Base-by-base conservation (phyloP, 305 asterid genomes). In the Fraxinus ornus region DNA sequence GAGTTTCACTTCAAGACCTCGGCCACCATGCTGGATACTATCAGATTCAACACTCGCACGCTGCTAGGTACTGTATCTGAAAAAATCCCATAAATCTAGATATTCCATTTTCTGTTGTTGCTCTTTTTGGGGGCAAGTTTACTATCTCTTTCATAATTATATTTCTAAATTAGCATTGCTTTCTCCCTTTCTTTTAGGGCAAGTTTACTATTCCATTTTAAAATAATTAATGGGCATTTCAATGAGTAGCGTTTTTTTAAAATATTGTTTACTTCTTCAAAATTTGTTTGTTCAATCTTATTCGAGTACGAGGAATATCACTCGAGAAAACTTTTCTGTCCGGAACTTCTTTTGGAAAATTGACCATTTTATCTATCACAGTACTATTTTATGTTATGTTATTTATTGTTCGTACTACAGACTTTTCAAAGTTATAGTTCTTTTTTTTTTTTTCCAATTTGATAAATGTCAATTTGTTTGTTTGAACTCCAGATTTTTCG, bases 11-110 rank as follows among this genome's bases (percentile, higher is more conserved):
- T 44, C 91, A 89, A 60, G 89, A 86, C 32, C 79, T 91, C 80
- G 94, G 94, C 39, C 92, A 91, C 83, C 94, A 96, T 90, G 98
- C 98, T 33, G 99, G 99, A 81, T 96, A 96, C 90, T 94, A 91
- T 82, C 82, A 92, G 86, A 92, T 96, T 86, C 81, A 92, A 86
- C 97, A 92, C 88, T 94, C 99, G 57, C 94, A 85, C 85, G 94
- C 87, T 71, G 99, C 98, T 72, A 95, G 92, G 99, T 95, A 76
- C 32, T 66, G 36, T 10, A 7, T 24, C 73, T 24, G 33, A 24
- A 21, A 64, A 64, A 10, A 74, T 71, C 4, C 5, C 5, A 77
- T 33, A 10, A 26, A 39, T 32, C 41, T 9, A 33, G 62, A 4
- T 44, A 24, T 9, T 26, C 28, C 71, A 49, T 57, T 19, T 49